Evolutionary conservation across 345 rosid species (phyloP), one percentile per base, ranked within the genome.

Genomic region (Gossypium thurberi): DNA sequence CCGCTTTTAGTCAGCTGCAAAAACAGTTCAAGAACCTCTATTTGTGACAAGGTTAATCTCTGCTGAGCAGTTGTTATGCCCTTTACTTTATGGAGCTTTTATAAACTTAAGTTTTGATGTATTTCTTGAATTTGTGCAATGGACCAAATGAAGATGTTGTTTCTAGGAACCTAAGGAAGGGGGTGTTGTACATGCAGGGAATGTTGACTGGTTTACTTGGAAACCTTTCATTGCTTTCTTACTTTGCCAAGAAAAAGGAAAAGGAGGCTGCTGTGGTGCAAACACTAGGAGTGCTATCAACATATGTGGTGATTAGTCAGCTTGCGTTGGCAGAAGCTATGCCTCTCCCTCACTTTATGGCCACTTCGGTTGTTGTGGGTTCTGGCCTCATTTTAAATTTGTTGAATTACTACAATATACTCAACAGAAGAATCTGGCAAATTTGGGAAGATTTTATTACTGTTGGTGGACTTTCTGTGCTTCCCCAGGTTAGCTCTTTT

Each of bases 381-480:
- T 18, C 80, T 2, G 98, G 97, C 77, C 81, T 94, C 23, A 57
- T 85, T n/a, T 59, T 89, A 43, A 94, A 91, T 78, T 83, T 79
- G 79, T 75, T 85, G 73, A 77, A 82, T 69, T 94, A 87, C 76
- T 83, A 84, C 50, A 84, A 75, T 51, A 78, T 78, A 84, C 86
- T 94, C 51, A 86, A 72, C 69, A 44, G 78, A 11, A 62, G 74
- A 40, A 37, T 91, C 20, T 94, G 98, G 96, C 78, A 61, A 66
- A 73, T 89, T 8, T 94, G 98, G 98, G 94, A 91, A 76, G 98
- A 94, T 78, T 85, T 91, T 80, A 87, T 79, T 53, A 90, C 98
- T 59, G 73, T 94, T 40, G 91, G 90, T 72, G 98, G 97, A 47
- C 78, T 91, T 60, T 84, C 91, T 0, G 88, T 81, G 56, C 96